A percentile compares a stretch with the other conserved stretches of the same genome.
These are phyloP conservation scores for Phyllosticta citribraziliensis DNA, from an alignment of 2,329 filamentous ascomycete species.

Conservation along the genomic window DNA sequence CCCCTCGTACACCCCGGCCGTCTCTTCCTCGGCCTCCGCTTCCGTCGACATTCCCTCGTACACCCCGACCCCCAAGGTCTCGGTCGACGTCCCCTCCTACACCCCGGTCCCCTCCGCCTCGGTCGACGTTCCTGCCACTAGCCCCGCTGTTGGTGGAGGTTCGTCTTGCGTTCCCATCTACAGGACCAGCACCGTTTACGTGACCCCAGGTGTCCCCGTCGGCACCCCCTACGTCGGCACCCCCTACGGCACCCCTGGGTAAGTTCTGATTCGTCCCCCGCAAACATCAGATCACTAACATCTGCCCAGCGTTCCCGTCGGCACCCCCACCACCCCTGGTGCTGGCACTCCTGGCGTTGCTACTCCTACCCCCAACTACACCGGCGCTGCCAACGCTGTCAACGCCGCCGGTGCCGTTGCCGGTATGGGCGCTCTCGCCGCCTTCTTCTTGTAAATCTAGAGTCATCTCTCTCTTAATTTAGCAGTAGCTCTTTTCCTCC, in stretches of 20 bases:
- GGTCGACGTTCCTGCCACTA: neutral
- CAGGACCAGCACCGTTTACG: slow-evolving; percentile 10
- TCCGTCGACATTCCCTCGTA: neutral
- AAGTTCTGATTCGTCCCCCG: slow-evolving; percentile 12
- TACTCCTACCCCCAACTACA: slow-evolving; percentile 23
- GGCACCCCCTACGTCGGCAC: slow-evolving; percentile 28
- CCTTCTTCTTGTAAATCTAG: slow-evolving; percentile 33
- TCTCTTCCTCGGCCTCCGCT: neutral
- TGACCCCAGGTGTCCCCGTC: slow-evolving; percentile 10
- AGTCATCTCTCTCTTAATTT: slow-evolving; percentile 15
- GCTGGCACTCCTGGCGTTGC: slow-evolving; percentile 3
- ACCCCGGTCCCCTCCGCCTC: neutral
- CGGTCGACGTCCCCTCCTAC: too few species aligned
- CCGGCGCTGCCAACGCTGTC: slow-evolving; percentile 27
- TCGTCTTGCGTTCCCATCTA: slow-evolving; percentile 6
- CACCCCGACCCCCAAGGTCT: too few species aligned
- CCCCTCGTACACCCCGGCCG: neutral
- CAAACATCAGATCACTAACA: slow-evolving; percentile 11
- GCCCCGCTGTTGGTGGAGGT: neutral
- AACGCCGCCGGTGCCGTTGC: slow-evolving; percentile 29
- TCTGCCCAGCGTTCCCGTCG: slow-evolving; percentile 17
- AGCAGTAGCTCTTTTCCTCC: neutral
- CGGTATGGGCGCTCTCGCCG: slow-evolving; percentile 32
- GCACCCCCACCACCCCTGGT: slow-evolving; percentile 18
- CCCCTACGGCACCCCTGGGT: slow-evolving; percentile 23